Evolutionary conservation across 2,329 filamentous ascomycete genomes (phyloP).

Genomic region (Claviceps purpurea): DNA sequence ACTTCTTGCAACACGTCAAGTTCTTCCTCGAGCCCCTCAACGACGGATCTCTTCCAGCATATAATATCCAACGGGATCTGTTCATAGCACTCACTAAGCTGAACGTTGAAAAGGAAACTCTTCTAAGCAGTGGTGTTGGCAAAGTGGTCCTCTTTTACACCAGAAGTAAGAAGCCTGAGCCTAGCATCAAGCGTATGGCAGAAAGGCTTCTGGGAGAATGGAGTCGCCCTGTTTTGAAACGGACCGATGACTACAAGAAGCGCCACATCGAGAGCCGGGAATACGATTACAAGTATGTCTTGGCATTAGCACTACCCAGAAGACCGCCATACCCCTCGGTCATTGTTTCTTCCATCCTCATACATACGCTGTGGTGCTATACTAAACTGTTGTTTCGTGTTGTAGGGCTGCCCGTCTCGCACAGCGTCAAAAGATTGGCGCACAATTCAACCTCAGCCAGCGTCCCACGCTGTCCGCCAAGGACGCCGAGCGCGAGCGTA

Average conservation of each 20-base stretch:
- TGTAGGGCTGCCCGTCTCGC: conserved; percentile 38
- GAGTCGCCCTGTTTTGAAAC: conserved; percentile 87
- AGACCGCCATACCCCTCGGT: not conserved
- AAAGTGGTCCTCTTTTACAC: conserved; percentile 97
- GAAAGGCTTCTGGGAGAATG: conserved; percentile 89
- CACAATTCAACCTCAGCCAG: conserved; percentile 37
- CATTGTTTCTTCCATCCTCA: not conserved
- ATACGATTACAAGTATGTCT: conserved; percentile 44
- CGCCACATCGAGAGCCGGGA: conserved; percentile 51
- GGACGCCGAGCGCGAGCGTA: conserved; percentile 42
- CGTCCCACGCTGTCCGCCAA: conserved; percentile 29
- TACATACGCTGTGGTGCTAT: not conserved
- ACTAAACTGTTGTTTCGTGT: conserved; percentile 3
- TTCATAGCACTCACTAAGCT: conserved; percentile 69
- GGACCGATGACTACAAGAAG: conserved; percentile 91
- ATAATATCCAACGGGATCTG: conserved; percentile 93
- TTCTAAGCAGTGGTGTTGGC: conserved; percentile 85
- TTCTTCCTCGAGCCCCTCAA: conserved; percentile 95
- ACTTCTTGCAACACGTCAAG: conserved; percentile 85
- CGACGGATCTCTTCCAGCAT: conserved; percentile 86
- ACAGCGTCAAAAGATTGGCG: conserved; percentile 33
- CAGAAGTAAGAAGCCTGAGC: conserved; percentile 80
- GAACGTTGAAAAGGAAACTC: conserved; percentile 79
- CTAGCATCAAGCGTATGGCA: conserved; percentile 82
- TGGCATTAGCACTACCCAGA: not conserved